Evolutionary conservation across 2,329 filamentous ascomycete genomes (phyloP).

Genomic region (Aspergillus thermomutatus): DNA sequence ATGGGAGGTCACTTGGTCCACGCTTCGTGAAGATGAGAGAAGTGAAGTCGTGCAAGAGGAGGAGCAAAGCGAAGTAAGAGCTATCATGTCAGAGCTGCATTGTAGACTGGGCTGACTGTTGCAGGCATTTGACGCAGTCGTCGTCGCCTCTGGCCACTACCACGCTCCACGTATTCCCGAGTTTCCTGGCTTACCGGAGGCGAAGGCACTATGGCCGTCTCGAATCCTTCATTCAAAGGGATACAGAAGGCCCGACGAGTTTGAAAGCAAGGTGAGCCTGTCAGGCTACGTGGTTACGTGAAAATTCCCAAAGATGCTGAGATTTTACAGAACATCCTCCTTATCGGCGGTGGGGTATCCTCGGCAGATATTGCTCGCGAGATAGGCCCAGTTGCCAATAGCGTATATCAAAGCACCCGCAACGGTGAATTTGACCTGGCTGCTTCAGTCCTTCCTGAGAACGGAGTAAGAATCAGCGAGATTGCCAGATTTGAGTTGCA

Average conservation of each 20-base stretch:
- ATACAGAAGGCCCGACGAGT: constrained; percentile 46
- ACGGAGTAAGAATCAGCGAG: constrained; percentile 51
- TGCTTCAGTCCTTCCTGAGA: constrained; percentile 51
- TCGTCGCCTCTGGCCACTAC: constrained; percentile 56
- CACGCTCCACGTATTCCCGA: constrained; percentile 50
- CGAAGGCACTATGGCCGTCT: constrained; percentile 46
- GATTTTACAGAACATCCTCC: constrained; percentile 46
- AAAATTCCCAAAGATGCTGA: not conserved
- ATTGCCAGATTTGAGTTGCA: constrained; percentile 47
- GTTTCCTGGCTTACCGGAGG: constrained; percentile 46
- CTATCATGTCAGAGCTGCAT: too few species aligned
- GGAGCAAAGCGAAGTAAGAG: constrained; percentile 10
- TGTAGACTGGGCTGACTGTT: not conserved
- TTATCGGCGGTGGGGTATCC: constrained; percentile 56
- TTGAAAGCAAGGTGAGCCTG: constrained; percentile 52
- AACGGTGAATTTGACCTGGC: constrained; percentile 60
- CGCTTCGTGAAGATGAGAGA: constrained; percentile 28
- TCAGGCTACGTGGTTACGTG: not conserved
- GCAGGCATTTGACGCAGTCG: constrained; percentile 47
- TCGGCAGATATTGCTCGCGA: constrained; percentile 55
- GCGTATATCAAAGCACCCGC: constrained; percentile 55
- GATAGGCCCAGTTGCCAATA: constrained; percentile 43
- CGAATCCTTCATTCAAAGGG: constrained; percentile 51
- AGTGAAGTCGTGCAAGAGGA: constrained; percentile 2
- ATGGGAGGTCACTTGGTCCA: constrained; percentile 54